Percentiles rank a stretch among this genome's conserved stretches.
phyloP scores from a whole-genome alignment of 257 asterid species.

The Plectranthus barbatus region DNA sequence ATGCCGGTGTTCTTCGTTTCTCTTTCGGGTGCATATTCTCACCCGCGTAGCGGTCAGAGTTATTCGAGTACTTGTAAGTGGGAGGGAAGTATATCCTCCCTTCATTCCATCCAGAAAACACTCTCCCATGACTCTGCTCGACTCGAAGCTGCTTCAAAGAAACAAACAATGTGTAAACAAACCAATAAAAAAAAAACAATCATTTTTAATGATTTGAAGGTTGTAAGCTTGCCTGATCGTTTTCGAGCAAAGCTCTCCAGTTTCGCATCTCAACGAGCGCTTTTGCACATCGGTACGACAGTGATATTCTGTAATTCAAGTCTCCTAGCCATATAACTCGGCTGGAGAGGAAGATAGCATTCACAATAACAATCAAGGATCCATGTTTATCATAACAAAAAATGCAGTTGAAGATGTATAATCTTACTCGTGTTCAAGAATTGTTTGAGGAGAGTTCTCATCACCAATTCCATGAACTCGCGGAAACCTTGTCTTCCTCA shows the following conservation, averaged over 20 bases:
- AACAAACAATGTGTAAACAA: not conserved
- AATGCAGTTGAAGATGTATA: not conserved
- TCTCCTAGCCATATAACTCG: conserved; percentile 98
- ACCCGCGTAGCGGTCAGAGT: conserved; percentile 83
- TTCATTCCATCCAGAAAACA: conserved; percentile 79
- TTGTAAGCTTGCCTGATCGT: conserved; percentile 68
- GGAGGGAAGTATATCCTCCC: too few species aligned
- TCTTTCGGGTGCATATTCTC: too few species aligned
- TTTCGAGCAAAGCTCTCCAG: conserved; percentile 91
- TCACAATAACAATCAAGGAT: not conserved
- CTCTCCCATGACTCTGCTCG: conserved; percentile 70
- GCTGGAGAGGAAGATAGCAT: conserved; percentile 34
- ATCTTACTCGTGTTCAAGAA: conserved; percentile 90
- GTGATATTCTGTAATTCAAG: conserved; percentile 80
- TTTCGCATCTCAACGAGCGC: conserved; percentile 96
- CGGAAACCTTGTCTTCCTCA: conserved; percentile 93
- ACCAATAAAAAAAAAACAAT: not conserved
- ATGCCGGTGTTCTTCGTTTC: conserved; percentile 93
- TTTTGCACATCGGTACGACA: conserved; percentile 84
- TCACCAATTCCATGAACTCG: conserved; percentile 59
- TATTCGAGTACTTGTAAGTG: conserved; percentile 76
- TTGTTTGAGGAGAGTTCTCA: conserved; percentile 80
- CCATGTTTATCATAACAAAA: not conserved
- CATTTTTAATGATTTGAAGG: not conserved
- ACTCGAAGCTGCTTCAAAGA: conserved; percentile 56